phyloP scores from a whole-genome alignment of 345 rosid species.

The Pelargonium nanum region DNA sequence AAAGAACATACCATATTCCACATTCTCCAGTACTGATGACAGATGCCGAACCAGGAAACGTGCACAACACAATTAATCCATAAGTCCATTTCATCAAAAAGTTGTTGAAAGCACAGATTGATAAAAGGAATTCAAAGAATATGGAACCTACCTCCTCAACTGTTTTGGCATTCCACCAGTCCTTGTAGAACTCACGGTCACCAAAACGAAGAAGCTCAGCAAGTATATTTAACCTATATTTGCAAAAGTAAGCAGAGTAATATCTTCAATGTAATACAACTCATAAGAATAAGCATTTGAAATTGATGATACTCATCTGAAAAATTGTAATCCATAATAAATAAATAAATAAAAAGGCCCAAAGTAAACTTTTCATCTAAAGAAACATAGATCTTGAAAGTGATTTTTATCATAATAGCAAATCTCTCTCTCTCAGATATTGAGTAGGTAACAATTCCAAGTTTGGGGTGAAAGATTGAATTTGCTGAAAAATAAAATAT shows the following conservation, averaged over 20 bases:
- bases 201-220: conserved; percentile 96
- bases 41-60: conserved; percentile 17
- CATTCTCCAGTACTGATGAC: conserved; percentile 91
- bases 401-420: too few species aligned
- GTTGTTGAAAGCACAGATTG: background rate
- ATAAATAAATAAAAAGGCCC: too few species aligned
- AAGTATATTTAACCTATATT: conserved; percentile 78
- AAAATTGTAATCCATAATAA: background rate
- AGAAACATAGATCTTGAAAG: background rate
- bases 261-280: background rate
- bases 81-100: background rate
- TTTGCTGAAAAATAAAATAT: background rate
- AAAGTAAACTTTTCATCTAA: background rate
- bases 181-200: conserved; percentile 94
- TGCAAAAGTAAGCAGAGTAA: conserved; percentile 1
- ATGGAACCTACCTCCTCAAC: conserved; percentile 70
- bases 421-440: background rate
- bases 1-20: conserved; percentile 92
- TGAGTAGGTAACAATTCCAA: background rate
- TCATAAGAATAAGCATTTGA: background rate
- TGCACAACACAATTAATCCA: conserved; percentile 5
- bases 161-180: conserved; percentile 99
- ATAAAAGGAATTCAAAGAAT: conserved; percentile 6
- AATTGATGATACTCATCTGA: background rate
- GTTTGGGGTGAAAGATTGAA: background rate